These are phyloP conservation scores for Pythium phragmiticola DNA, from an alignment of 352 stramenopile species.

Conservation along the genomic window DNA sequence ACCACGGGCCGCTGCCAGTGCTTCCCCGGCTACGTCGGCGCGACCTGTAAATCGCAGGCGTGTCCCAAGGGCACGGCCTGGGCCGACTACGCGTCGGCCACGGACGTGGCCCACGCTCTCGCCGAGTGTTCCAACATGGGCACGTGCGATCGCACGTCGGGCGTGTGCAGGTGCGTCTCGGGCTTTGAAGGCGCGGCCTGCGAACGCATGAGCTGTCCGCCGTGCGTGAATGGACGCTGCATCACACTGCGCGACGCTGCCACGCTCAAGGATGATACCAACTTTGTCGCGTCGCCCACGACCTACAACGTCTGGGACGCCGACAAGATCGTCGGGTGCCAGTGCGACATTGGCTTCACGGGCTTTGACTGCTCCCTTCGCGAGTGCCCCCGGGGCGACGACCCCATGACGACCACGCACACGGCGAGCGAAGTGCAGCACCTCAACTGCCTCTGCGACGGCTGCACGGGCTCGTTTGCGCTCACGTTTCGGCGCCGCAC, in stretches of 20 bases:
- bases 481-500: conserved; percentile 63
- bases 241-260: conserved; percentile 70
- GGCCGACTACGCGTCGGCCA: conserved; percentile 57
- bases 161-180: conserved; percentile 50
- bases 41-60: conserved; percentile 48
- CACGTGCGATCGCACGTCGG: conserved; percentile 70
- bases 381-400: conserved; percentile 56
- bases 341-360: conserved; percentile 65
- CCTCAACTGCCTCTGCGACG: conserved; percentile 51
- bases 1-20: conserved; percentile 73
- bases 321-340: conserved; percentile 76
- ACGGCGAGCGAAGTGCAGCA: conserved; percentile 41
- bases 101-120: conserved; percentile 67
- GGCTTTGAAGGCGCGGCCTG: conserved; percentile 81
- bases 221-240: conserved; percentile 67
- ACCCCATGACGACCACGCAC: conserved; percentile 47
- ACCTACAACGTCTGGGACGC: conserved; percentile 71
- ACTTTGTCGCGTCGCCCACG: conserved; percentile 54
- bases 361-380: conserved; percentile 67
- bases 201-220: conserved; percentile 56
- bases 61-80: conserved; percentile 57
- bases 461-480: conserved; percentile 53
- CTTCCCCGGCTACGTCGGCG: conserved; percentile 74
- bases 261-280: conserved; percentile 53
- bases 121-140: conserved; percentile 88